Percentiles rank a stretch among this genome's conserved stretches.
Conservation (phyloP, 768 basidiomycete genomes). For the Rhodotorula babjevae region DNA sequence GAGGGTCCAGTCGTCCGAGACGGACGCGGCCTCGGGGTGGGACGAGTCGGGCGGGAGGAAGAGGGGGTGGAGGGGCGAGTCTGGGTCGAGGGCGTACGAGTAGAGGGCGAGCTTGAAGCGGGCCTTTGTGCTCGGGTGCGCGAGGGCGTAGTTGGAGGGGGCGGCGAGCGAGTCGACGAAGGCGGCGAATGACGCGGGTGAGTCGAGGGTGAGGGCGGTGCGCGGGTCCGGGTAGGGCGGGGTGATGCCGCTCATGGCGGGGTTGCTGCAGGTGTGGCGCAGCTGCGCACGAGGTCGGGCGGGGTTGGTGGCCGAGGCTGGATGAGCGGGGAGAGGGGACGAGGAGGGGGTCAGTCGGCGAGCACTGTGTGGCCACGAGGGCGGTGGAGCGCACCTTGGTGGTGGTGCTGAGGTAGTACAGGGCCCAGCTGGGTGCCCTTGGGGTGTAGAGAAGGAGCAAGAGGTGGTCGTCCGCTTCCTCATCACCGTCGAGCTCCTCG, state of each 20-base stretch:
- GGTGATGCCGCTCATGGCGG: not conserved
- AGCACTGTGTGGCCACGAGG: too few relatives aligned
- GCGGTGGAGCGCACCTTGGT: too few relatives aligned
- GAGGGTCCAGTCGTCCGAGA: constrained; percentile 22
- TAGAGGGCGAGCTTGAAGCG: constrained; percentile 11
- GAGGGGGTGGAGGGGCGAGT: not conserved
- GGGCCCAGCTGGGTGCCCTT: too few relatives aligned
- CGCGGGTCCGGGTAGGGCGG: not conserved
- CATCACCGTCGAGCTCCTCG: too few relatives aligned
- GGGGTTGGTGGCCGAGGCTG: not conserved
- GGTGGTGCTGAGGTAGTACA: too few relatives aligned
- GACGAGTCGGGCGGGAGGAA: not conserved
- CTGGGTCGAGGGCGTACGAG: constrained; percentile 6
- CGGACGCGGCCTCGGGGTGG: not conserved
- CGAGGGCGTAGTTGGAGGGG: not conserved
- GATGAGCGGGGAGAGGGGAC: not conserved
- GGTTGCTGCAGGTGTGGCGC: not conserved
- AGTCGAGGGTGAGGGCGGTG: not conserved
- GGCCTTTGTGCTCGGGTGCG: not conserved
- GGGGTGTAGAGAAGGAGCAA: too few relatives aligned
- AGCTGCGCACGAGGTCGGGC: too few relatives aligned
- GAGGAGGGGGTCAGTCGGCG: too few relatives aligned
- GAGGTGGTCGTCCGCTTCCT: not conserved
- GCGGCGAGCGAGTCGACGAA: constrained; percentile 9
- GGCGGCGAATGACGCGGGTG: not conserved